Evolutionary conservation across 176 grass and related monocot species (phyloP).

Genomic region (Musa acuminata): DNA sequence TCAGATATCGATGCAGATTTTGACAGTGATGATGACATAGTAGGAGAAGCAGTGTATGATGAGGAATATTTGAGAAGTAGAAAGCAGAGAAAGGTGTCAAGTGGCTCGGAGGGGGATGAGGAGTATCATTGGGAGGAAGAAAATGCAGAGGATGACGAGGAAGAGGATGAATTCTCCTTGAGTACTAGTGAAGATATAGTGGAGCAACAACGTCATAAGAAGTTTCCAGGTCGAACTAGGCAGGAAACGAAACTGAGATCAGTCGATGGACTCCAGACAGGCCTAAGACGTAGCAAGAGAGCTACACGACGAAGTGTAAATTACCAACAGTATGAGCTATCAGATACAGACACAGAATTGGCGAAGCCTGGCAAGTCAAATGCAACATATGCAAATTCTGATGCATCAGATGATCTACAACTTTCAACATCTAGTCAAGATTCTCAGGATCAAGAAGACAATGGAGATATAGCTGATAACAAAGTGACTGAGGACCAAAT

Average conservation of each 20-base stretch:
- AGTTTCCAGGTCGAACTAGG: constrained; percentile 27
- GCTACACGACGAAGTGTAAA: constrained; percentile 41
- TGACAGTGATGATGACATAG: constrained; percentile 78
- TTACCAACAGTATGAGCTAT: constrained; percentile 51
- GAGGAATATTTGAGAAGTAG: constrained; percentile 77
- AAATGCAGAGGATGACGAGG: constrained; percentile 54
- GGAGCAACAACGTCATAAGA: constrained; percentile 31
- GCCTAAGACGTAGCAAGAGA: constrained; percentile 66
- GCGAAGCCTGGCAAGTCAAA: constrained; percentile 32
- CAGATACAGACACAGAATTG: constrained; percentile 36
- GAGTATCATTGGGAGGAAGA: constrained; percentile 57
- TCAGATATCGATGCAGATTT: constrained; percentile 45
- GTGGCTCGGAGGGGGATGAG: constrained; percentile 49
- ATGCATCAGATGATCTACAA: constrained; percentile 26
- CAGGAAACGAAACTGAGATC: constrained; percentile 37
- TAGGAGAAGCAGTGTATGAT: constrained; percentile 91
- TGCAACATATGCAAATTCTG: constrained; percentile 38
- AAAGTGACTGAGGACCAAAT: constrained; percentile 30
- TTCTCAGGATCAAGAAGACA: constrained; percentile 42
- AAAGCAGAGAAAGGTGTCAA: constrained; percentile 39
- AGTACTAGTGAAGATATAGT: constrained; percentile 56
- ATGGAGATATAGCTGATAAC: constrained; percentile 30
- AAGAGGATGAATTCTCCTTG: constrained; percentile 50
- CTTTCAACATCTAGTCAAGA: constrained; percentile 59
- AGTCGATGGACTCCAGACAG: constrained; percentile 45